A percentile compares a stretch with the other conserved stretches of the same genome.
Conservation (phyloP, 2,329 filamentous ascomycete species). For the Sporothrix curviconia region DNA sequence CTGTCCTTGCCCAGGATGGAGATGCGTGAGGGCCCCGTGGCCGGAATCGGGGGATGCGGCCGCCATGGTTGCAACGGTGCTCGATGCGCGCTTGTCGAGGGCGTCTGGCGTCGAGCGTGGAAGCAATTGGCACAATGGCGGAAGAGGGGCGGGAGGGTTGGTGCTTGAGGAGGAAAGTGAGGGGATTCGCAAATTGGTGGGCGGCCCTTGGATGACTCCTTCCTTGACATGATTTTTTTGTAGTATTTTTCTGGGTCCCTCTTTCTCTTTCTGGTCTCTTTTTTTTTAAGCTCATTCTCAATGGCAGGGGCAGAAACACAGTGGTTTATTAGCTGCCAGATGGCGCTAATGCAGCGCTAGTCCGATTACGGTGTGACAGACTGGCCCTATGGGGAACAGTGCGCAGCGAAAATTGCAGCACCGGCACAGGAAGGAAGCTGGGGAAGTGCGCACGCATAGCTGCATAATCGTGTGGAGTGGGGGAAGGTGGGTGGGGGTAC, state of each 20-base stretch:
- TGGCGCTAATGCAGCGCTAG: neutral
- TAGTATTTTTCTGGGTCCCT: no score
- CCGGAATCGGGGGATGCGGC: neutral
- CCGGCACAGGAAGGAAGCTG: no score
- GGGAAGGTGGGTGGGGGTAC: no score
- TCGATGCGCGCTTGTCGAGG: neutral
- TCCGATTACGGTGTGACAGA: neutral
- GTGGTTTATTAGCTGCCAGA: neutral
- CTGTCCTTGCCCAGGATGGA: conserved; percentile 81
- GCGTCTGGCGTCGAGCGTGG: neutral
- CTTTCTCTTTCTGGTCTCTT: neutral
- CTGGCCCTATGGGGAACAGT: neutral
- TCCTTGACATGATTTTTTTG: neutral
- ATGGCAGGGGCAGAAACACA: no score
- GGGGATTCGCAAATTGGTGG: neutral
- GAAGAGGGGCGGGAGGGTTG: neutral
- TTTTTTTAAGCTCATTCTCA: neutral
- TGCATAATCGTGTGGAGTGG: no score
- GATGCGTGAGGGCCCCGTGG: conserved; percentile 52
- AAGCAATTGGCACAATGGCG: neutral
- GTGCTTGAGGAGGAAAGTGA: neutral
- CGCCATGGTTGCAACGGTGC: conserved; percentile 13
- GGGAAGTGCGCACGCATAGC: no score
- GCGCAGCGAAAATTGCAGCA: neutral
- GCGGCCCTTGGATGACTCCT: neutral